These are phyloP conservation scores for Samsoniella hepiali DNA, from an alignment of 2,329 filamentous ascomycete species.

Conservation along the genomic window DNA sequence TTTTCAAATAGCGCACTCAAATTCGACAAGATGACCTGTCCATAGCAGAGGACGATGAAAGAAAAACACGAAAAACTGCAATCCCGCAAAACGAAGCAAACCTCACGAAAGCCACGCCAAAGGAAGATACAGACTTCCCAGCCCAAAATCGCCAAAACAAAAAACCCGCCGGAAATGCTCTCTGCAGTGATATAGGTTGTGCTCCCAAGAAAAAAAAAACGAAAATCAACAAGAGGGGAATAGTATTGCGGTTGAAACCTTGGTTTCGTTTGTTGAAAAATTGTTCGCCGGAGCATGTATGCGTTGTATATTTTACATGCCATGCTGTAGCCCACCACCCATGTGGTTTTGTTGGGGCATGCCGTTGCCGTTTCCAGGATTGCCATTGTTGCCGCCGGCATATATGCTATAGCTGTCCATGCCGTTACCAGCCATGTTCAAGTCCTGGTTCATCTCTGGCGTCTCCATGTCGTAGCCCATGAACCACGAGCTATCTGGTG, in stretches of 20 bases:
- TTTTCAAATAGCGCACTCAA: background rate
- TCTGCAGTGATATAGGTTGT: slow-evolving; percentile 1
- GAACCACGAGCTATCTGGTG: slow-evolving; percentile 74
- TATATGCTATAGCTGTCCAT: slow-evolving; percentile 50
- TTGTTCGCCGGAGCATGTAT: background rate
- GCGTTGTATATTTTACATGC: background rate
- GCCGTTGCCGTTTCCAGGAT: slow-evolving; percentile 8
- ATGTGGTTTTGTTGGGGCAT: slow-evolving; percentile 18
- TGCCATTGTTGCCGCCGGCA: slow-evolving; percentile 33
- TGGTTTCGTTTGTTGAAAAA: background rate
- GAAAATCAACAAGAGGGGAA: slow-evolving; percentile 1
- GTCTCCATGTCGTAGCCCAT: slow-evolving; percentile 91
- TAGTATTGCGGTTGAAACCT: background rate
- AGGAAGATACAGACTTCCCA: background rate
- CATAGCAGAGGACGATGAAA: background rate
- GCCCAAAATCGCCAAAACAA: background rate
- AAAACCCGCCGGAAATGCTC: slow-evolving; percentile 9
- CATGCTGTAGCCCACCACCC: slow-evolving; percentile 14
- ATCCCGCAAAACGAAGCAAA: background rate
- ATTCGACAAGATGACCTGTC: background rate
- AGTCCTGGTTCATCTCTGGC: slow-evolving; percentile 54
- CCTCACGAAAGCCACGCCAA: background rate
- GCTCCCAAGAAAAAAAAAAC: background rate
- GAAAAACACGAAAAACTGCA: background rate
- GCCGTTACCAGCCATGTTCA: slow-evolving; percentile 39